Evolutionary conservation across 78 protist species (phyloP).

Genomic region (Pigoraptor vietnamica): DNA sequence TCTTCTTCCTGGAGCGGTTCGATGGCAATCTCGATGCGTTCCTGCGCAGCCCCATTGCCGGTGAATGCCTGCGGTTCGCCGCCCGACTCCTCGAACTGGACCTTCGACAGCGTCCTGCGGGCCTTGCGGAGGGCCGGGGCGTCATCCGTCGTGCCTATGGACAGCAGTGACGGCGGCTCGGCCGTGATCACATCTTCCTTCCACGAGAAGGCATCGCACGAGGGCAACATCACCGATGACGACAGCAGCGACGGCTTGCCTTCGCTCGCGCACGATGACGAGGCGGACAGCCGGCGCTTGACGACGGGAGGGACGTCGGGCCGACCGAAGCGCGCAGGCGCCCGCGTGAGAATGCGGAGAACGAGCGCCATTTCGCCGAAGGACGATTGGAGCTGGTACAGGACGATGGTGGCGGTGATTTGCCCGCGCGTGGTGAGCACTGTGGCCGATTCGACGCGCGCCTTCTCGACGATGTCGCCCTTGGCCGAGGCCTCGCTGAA

Average conservation of each 20-base stretch:
- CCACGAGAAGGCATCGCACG: too few relatives aligned
- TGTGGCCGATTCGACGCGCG: neutral
- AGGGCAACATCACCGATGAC: too few relatives aligned
- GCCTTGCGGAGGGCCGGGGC: neutral
- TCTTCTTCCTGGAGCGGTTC: too few relatives aligned
- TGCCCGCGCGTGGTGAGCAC: neutral
- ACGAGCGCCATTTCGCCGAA: neutral
- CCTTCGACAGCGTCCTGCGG: neutral
- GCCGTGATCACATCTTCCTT: too few relatives aligned
- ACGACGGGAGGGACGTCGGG: neutral
- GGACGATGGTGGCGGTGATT: neutral
- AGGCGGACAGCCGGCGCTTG: neutral
- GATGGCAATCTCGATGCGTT: neutral
- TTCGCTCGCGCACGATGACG: too few relatives aligned
- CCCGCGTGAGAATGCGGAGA: neutral
- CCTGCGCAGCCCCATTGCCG: neutral
- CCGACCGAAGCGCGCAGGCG: neutral
- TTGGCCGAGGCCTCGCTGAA: neutral
- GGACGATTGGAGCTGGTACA: neutral
- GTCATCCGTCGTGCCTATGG: neutral
- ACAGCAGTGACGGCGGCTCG: neutral
- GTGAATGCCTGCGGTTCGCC: neutral
- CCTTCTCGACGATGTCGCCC: neutral
- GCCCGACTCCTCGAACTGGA: neutral
- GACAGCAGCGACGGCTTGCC: too few relatives aligned